Evolutionary conservation across 2,329 filamentous ascomycete genomes (phyloP).

Genomic region (Penicillium sumatraense): DNA sequence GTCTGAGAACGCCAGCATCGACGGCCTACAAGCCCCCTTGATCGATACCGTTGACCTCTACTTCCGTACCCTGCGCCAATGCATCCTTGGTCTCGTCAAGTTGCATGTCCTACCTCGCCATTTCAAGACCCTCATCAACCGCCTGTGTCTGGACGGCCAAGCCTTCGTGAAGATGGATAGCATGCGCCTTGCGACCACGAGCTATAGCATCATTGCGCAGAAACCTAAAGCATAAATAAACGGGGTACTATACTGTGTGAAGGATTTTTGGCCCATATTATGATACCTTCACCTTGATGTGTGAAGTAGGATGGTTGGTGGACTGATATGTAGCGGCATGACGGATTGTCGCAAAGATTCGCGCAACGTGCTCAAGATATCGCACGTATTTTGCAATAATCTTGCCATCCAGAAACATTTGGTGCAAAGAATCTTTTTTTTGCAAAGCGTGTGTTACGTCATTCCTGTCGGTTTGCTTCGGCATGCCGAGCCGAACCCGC

Average conservation of each 20-base stretch:
- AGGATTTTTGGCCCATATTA: neutral
- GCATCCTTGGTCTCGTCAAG: conserved; percentile 56
- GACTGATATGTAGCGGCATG: neutral
- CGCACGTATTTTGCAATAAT: neutral
- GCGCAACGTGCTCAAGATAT: neutral
- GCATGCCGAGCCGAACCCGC: neutral
- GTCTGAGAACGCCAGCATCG: conserved; percentile 59
- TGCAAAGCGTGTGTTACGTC: neutral
- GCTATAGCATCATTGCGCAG: conserved; percentile 58
- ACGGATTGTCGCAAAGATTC: neutral
- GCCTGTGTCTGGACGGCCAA: conserved; percentile 58
- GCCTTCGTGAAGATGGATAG: conserved; percentile 62
- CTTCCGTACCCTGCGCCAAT: conserved; percentile 56
- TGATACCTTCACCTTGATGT: neutral
- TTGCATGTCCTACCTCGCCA: conserved; percentile 54
- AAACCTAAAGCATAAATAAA: conserved; percentile 40
- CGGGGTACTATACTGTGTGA: neutral
- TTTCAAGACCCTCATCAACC: conserved; percentile 59
- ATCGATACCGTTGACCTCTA: conserved; percentile 61
- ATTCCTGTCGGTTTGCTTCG: neutral
- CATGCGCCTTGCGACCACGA: conserved; percentile 58
- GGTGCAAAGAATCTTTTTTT: neutral
- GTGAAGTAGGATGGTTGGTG: neutral
- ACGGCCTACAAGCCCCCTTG: conserved; percentile 56
- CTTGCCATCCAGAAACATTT: neutral